Conservation (phyloP, 768 basidiomycete genomes). For the Tricholoma flavovirens region DNA sequence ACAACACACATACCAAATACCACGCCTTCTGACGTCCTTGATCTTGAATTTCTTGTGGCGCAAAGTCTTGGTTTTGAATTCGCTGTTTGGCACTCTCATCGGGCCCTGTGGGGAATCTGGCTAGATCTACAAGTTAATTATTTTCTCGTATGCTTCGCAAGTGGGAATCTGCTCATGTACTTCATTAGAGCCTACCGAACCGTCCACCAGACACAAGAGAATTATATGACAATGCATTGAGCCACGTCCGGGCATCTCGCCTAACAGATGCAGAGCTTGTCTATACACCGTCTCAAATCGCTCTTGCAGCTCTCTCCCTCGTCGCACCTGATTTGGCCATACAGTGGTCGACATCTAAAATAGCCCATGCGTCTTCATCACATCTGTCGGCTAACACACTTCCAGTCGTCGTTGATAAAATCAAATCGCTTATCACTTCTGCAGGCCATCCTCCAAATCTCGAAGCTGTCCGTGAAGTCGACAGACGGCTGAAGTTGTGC, state of each 20-base stretch:
- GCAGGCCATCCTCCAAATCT: slow-evolving; percentile 65
- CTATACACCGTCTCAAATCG: slow-evolving; percentile 92
- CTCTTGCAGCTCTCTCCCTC: slow-evolving; percentile 70
- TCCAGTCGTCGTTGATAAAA: slow-evolving; percentile 38
- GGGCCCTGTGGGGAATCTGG: slow-evolving; percentile 84
- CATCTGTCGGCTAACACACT: slow-evolving; percentile 23
- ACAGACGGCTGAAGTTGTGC: slow-evolving; percentile 79
- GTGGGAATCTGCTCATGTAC: not conserved
- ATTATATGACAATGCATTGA: slow-evolving; percentile 61
- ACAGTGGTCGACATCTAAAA: slow-evolving; percentile 51
- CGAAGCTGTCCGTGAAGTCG: slow-evolving; percentile 83
- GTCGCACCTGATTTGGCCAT: slow-evolving; percentile 53
- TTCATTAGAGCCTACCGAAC: slow-evolving; percentile 51
- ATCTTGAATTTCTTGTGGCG: slow-evolving; percentile 92
- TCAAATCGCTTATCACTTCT: slow-evolving; percentile 49
- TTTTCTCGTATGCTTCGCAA: not conserved
- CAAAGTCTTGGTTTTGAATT: slow-evolving; percentile 95
- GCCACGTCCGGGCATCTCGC: slow-evolving; percentile 70
- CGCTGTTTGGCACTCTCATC: slow-evolving; percentile 85
- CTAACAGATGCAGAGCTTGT: slow-evolving; percentile 89
- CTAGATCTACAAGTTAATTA: slow-evolving; percentile 75
- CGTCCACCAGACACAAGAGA: slow-evolving; percentile 41
- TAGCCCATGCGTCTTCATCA: slow-evolving; percentile 13
- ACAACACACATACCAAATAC: slow-evolving; percentile 80
- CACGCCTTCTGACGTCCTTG: slow-evolving; percentile 76